Conservation (phyloP, 2,329 filamentous ascomycete species). For the Venturia pyrina region DNA sequence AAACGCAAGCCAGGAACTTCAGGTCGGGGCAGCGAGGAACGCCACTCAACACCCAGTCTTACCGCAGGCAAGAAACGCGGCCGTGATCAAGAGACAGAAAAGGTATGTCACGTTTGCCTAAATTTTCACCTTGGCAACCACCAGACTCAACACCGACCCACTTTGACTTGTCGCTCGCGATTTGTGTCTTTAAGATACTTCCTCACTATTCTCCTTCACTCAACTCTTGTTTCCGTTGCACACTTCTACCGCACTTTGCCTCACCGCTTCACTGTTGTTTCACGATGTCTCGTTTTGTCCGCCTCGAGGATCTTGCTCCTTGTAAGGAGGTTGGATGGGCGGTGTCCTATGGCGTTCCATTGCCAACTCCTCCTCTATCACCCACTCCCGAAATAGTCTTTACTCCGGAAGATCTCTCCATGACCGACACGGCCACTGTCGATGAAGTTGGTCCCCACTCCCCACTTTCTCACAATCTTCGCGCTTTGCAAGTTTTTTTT, state of each 20-base stretch:
- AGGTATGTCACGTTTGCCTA: slow-evolving; percentile 37
- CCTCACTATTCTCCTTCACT: background rate
- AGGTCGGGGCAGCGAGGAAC: slow-evolving; percentile 67
- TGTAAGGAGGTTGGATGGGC: background rate
- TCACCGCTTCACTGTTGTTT: background rate
- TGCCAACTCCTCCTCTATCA: background rate
- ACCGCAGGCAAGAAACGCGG: slow-evolving; percentile 62
- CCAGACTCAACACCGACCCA: background rate
- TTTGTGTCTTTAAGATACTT: background rate
- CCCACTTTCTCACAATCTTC: background rate
- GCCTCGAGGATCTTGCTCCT: background rate
- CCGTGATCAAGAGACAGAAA: slow-evolving; percentile 74
- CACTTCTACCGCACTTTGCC: background rate
- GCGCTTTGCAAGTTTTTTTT: background rate
- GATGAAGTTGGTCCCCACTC: background rate
- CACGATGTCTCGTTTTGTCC: background rate
- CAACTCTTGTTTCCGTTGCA: background rate
- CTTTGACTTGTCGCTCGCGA: background rate
- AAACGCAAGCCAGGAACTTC: slow-evolving; percentile 52
- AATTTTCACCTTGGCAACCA: background rate
- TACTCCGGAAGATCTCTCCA: background rate
- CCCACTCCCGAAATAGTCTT: background rate
- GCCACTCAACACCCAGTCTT: slow-evolving; percentile 47
- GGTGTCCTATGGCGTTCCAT: background rate
- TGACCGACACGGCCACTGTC: background rate